These are phyloP conservation scores for Xanthoparmelia taractica DNA, from an alignment of 495 filamentous ascomycete genomes.

Conservation along the genomic window DNA sequence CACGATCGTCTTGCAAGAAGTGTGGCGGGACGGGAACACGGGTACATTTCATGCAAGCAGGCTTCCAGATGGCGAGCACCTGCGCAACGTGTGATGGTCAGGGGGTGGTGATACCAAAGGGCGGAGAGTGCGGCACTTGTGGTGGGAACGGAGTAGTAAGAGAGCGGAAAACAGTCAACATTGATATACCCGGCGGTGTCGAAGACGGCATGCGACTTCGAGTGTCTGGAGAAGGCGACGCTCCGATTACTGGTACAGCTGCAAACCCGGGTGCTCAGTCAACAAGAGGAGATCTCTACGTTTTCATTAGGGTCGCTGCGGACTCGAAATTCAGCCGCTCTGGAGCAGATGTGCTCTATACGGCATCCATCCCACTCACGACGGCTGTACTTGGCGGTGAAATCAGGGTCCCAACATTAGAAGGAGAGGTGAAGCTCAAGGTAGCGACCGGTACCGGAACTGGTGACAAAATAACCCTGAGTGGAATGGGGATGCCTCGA, in stretches of 20 bases:
- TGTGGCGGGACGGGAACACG: constrained; percentile 83
- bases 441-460: constrained; percentile 86
- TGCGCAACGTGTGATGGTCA: constrained; percentile 72
- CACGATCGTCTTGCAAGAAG: constrained; percentile 60
- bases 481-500: constrained; percentile 88
- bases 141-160: constrained; percentile 68
- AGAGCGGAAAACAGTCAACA: constrained; percentile 66
- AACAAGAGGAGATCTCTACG: constrained; percentile 74
- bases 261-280: constrained; percentile 50
- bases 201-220: constrained; percentile 91
- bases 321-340: constrained; percentile 79
- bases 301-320: constrained; percentile 71
- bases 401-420: constrained; percentile 79
- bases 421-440: constrained; percentile 79
- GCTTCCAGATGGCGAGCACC: constrained; percentile 91
- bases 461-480: constrained; percentile 78
- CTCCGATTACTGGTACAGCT: constrained; percentile 61
- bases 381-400: constrained; percentile 90
- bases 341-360: constrained; percentile 87
- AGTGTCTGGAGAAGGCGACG: constrained; percentile 76
- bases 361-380: constrained; percentile 81
- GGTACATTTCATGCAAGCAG: constrained; percentile 80
- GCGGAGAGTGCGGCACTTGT: constrained; percentile 72
- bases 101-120: constrained; percentile 62
- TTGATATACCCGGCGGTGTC: constrained; percentile 90